Conservation (phyloP, 495 filamentous ascomycete genomes). For the Penicillium nucicola region DNA sequence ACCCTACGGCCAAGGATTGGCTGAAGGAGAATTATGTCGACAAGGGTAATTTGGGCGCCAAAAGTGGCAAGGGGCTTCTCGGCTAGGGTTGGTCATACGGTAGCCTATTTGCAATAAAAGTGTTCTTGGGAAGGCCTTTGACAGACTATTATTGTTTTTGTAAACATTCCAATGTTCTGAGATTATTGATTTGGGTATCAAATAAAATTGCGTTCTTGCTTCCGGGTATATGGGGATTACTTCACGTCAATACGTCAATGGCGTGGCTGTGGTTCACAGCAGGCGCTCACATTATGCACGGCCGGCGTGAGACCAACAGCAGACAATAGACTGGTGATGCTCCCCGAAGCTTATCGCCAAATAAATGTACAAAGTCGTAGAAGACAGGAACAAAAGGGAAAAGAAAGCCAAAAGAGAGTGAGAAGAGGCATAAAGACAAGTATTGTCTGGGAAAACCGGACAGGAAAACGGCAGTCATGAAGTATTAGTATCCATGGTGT, state of each 20-base stretch:
- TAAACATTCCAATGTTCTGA: neutral
- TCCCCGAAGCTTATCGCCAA: neutral
- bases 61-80: conserved; percentile 21
- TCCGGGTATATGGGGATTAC: neutral
- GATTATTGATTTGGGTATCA: conserved; percentile 1
- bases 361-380: neutral
- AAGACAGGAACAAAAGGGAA: neutral
- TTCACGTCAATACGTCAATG: neutral
- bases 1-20: conserved; percentile 25
- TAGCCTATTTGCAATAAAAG: neutral
- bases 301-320: neutral
- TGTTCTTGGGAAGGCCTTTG: neutral
- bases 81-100: conserved; percentile 3
- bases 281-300: neutral
- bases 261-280: neutral
- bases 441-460: conserved; percentile 7
- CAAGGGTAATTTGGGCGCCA: conserved; percentile 40
- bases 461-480: neutral
- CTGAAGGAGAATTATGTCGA: conserved; percentile 36
- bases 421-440: neutral
- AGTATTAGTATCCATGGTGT: neutral
- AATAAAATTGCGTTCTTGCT: neutral
- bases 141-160: neutral
- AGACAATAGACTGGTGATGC: neutral
- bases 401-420: neutral